Evolutionary conservation across 441 rosid genomes (phyloP).

Genomic region (Viola pubescens): DNA sequence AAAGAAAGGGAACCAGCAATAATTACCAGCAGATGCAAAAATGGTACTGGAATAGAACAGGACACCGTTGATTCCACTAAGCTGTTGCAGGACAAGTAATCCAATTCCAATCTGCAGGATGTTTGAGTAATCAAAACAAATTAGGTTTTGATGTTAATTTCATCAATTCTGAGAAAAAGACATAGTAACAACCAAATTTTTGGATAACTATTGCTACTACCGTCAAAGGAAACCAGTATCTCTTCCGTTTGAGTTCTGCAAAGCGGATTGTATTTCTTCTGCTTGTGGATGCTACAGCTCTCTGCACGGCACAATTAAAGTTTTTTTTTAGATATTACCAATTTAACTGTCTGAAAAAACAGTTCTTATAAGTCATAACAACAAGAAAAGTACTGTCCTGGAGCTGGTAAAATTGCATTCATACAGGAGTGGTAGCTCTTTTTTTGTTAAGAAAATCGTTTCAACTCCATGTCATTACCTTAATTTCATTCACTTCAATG

Average conservation of each 20-base stretch:
- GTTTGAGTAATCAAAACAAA: conserved; percentile 11
- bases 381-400: not conserved
- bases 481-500: conserved; percentile 76
- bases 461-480: conserved; percentile 37
- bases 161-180: not conserved
- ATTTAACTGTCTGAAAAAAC: not conserved
- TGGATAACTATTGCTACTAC: conserved; percentile 23
- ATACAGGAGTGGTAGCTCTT: too few species aligned
- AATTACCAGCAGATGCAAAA: conserved; percentile 63
- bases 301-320: conserved; percentile 30
- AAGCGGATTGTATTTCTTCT: conserved; percentile 55
- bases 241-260: conserved; percentile 68
- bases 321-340: not conserved
- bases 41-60: conserved; percentile 76
- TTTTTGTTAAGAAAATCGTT: not conserved
- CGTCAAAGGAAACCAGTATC: conserved; percentile 82
- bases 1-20: conserved; percentile 10
- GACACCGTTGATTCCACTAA: conserved; percentile 74
- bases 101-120: conserved; percentile 70
- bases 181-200: conserved; percentile 2
- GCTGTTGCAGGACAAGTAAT: conserved; percentile 68
- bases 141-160: conserved; percentile 6
- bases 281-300: conserved; percentile 59
- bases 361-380: not conserved
- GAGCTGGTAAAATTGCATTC: conserved; percentile 3